phyloP scores from a whole-genome alignment of 2,329 filamentous ascomycete species.

The Neopestalotiopsis sp. region DNA sequence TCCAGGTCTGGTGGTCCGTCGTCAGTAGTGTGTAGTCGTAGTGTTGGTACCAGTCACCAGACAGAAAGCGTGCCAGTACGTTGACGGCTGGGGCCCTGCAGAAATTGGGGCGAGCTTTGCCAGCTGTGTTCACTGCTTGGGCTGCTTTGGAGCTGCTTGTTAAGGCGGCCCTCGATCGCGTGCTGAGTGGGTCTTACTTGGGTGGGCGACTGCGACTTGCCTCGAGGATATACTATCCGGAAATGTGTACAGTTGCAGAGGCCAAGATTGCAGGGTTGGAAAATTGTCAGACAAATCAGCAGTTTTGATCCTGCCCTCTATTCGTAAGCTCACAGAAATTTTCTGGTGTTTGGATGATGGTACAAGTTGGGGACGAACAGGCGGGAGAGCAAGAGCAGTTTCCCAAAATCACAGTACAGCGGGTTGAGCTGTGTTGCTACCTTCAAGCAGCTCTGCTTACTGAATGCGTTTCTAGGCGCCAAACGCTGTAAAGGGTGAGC shows the following conservation, averaged over 20 bases:
- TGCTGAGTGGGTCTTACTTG: slow-evolving; percentile 1
- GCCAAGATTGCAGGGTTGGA: not conserved
- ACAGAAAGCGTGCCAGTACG: slow-evolving; percentile 26
- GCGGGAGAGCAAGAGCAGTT: not conserved
- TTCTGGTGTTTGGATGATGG: not conserved
- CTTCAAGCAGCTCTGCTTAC: not conserved
- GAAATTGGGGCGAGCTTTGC: slow-evolving; percentile 21
- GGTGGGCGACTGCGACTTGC: not conserved
- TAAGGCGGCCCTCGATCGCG: slow-evolving; percentile 11
- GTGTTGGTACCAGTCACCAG: slow-evolving; percentile 12
- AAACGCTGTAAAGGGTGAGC: not conserved
- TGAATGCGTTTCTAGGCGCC: not conserved
- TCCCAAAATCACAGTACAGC: not conserved
- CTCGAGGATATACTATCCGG: not conserved
- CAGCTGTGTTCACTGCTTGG: slow-evolving; percentile 9
- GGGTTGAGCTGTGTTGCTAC: not conserved
- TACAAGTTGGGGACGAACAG: not conserved
- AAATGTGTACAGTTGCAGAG: no score
- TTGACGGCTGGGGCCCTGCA: slow-evolving; percentile 22
- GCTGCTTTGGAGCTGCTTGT: not conserved
- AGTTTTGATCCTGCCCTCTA: not conserved
- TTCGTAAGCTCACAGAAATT: not conserved
- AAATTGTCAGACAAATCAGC: not conserved
- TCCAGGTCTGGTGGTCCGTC: not conserved
- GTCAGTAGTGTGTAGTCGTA: not conserved